phyloP scores from a whole-genome alignment of 805 yeast genomes.

The Grigorovia jiainica region DNA sequence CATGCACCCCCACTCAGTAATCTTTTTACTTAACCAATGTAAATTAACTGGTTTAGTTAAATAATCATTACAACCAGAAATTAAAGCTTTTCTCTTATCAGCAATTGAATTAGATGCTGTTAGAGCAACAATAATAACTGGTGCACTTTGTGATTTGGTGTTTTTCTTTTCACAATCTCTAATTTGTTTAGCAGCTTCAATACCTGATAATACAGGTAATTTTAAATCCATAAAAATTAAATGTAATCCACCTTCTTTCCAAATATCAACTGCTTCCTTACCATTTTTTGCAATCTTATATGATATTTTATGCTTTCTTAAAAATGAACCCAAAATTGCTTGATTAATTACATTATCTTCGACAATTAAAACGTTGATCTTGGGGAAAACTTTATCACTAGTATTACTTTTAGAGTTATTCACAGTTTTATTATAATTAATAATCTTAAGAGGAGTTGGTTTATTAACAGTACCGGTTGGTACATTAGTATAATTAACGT shows the following conservation, averaged over 20 bases:
- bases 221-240: slow-evolving; percentile 95
- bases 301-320: slow-evolving; percentile 75
- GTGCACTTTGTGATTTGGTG: slow-evolving; percentile 42
- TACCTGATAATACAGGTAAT: slow-evolving; percentile 90
- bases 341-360: slow-evolving; percentile 95
- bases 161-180: slow-evolving; percentile 74
- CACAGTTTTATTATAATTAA: slow-evolving; percentile 1
- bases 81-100: slow-evolving; percentile 82
- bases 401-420: slow-evolving; percentile 10
- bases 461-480: too few species aligned
- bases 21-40: slow-evolving; percentile 87
- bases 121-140: slow-evolving; percentile 95
- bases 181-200: slow-evolving; percentile 89
- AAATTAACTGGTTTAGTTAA: slow-evolving; percentile 92
- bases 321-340: slow-evolving; percentile 79
- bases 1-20: slow-evolving; percentile 99
- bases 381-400: slow-evolving; percentile 63
- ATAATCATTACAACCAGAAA: slow-evolving; percentile 97
- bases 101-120: slow-evolving; percentile 84
- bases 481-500: too few species aligned
- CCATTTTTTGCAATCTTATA: slow-evolving; percentile 89
- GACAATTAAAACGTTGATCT: slow-evolving; percentile 82
- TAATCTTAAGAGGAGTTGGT: background rate
- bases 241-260: slow-evolving; percentile 93
- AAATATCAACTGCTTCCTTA: slow-evolving; percentile 85